A percentile compares a stretch with the other conserved stretches of the same genome.
Evolutionary conservation across 164 flowering plant genomes (phyloP).

Genomic region (Dillenia suffruticosa): DNA sequence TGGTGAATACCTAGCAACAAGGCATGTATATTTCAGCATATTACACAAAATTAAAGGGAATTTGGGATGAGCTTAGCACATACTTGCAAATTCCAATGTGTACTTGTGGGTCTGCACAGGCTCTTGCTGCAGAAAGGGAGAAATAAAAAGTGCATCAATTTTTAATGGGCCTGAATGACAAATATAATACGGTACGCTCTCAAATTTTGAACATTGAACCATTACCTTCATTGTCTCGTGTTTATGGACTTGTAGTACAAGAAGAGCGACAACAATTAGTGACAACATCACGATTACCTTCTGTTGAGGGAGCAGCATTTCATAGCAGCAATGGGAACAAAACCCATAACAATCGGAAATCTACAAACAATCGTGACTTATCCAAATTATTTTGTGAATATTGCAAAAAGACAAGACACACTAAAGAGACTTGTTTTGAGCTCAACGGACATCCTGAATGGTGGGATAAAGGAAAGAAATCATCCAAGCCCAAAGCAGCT

Average conservation of each 20-base stretch:
- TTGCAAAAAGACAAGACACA: conserved; percentile 2
- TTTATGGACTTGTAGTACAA: conserved; percentile 1
- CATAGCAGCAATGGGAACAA: background rate
- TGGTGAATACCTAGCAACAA: background rate
- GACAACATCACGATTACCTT: background rate
- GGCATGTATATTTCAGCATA: background rate
- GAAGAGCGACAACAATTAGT: conserved; percentile 6
- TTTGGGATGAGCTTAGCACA: conserved; percentile 7
- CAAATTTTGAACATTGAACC: conserved; percentile 8
- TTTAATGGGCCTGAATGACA: conserved; percentile 8
- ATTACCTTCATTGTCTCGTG: background rate
- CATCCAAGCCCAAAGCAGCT: background rate
- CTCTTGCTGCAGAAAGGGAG: background rate
- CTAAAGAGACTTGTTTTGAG: conserved; percentile 2
- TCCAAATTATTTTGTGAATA: background rate
- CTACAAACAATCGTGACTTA: background rate
- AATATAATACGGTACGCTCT: background rate
- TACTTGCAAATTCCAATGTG: background rate
- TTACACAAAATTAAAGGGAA: conserved; percentile 6
- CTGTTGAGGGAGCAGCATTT: background rate
- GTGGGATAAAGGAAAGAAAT: conserved; percentile 6
- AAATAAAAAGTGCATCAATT: background rate
- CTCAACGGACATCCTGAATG: conserved; percentile 3
- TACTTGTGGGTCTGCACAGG: conserved; percentile 1
- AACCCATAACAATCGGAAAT: background rate